Evolutionary conservation across 331 rosid genomes (phyloP).

Genomic region (Arachis monticola): DNA sequence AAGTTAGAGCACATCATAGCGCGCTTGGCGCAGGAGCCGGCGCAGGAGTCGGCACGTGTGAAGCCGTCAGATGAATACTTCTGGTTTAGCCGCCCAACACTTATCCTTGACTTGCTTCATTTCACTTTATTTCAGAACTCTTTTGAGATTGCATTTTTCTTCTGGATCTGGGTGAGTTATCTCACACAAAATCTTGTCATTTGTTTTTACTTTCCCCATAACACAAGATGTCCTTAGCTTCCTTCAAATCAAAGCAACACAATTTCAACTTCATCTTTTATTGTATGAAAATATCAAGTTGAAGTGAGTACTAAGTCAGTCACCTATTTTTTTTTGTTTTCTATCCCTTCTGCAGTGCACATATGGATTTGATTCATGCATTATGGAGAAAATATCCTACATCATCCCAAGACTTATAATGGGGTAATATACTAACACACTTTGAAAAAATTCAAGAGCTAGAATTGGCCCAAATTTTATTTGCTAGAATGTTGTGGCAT

Average conservation of each 20-base stretch:
- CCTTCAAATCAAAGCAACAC: constrained; percentile 15
- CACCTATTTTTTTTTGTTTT: background rate
- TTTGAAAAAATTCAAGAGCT: background rate
- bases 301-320: background rate
- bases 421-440: constrained; percentile 60
- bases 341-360: constrained; percentile 60
- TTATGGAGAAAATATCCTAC: constrained; percentile 70
- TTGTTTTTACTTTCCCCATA: too few species aligned
- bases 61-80: constrained; percentile 81
- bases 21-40: constrained; percentile 64
- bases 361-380: constrained; percentile 83
- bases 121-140: constrained; percentile 94
- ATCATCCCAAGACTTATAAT: constrained; percentile 74
- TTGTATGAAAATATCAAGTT: background rate
- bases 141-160: constrained; percentile 93
- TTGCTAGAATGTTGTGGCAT: background rate
- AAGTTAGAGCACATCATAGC: constrained; percentile 80
- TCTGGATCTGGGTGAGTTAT: constrained; percentile 83
- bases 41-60: constrained; percentile 34
- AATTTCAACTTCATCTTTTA: background rate
- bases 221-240: background rate
- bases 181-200: background rate
- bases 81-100: constrained; percentile 66
- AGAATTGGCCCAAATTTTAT: background rate
- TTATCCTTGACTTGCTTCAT: constrained; percentile 78